These are phyloP conservation scores for Pisolithus marmoratus DNA, from an alignment of 768 basidiomycete genomes.

Conservation along the genomic window DNA sequence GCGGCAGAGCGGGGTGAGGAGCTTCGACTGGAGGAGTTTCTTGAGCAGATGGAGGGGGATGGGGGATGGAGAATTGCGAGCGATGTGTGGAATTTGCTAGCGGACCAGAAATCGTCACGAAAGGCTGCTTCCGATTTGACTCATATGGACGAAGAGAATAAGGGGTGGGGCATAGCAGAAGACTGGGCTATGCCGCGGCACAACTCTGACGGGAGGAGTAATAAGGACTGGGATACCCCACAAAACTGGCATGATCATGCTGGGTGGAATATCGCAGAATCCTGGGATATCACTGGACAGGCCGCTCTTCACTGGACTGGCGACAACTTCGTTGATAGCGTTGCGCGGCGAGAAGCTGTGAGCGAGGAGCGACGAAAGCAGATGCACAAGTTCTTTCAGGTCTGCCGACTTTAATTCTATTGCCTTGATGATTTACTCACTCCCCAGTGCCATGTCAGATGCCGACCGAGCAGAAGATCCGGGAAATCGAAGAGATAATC, in stretches of 20 bases:
- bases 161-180: constrained; percentile 15
- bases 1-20: constrained; percentile 43
- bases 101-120: constrained; percentile 13
- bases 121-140: constrained; percentile 15
- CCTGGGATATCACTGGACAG: not conserved
- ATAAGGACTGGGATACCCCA: not conserved
- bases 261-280: no score
- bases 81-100: constrained; percentile 26
- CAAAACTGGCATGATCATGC: not conserved
- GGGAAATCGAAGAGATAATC: constrained; percentile 46
- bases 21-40: constrained; percentile 40
- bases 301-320: not conserved
- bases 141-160: constrained; percentile 7
- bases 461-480: constrained; percentile 48
- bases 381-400: constrained; percentile 51
- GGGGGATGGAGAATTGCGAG: constrained; percentile 26
- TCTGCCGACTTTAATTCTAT: constrained; percentile 16
- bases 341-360: constrained; percentile 36
- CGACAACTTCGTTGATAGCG: constrained; percentile 39
- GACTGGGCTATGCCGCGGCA: constrained; percentile 13
- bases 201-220: not conserved
- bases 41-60: constrained; percentile 34
- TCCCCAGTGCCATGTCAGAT: constrained; percentile 32
- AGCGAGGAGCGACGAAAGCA: constrained; percentile 33
- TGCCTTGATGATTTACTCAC: not conserved